Percentiles rank a stretch among this genome's conserved stretches.
Conservation (phyloP, 2,329 filamentous ascomycete genomes). For the Colletotrichum viniferum region DNA sequence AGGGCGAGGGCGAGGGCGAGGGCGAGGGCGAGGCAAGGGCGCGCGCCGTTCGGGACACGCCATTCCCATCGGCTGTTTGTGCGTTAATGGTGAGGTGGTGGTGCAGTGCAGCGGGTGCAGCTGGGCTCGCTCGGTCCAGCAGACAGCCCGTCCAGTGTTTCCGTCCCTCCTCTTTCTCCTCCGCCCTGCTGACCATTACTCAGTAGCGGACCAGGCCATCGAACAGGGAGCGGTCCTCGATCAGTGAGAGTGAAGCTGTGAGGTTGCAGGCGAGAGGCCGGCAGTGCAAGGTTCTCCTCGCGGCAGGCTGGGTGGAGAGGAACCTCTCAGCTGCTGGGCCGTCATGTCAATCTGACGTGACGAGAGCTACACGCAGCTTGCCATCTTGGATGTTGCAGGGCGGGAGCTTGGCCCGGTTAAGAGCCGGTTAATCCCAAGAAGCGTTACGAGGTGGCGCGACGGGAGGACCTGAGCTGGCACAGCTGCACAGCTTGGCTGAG, state of each 20-base stretch:
- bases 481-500: neutral
- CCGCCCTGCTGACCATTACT: neutral
- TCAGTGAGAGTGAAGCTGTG: neutral
- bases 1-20: neutral
- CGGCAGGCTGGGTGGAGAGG: conserved; percentile 1
- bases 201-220: neutral
- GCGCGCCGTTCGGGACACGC: conserved; percentile 10
- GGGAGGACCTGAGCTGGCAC: neutral
- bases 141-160: neutral
- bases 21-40: conserved; percentile 1
- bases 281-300: conserved; percentile 11
- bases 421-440: neutral
- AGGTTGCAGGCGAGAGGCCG: neutral
- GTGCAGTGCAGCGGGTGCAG: neutral
- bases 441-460: neutral
- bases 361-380: conserved; percentile 5
- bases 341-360: conserved; percentile 21
- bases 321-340: neutral
- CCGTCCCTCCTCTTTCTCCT: neutral
- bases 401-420: conserved; percentile 12
- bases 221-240: conserved; percentile 5
- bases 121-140: neutral
- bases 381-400: neutral
- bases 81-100: neutral
- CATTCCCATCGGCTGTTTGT: conserved; percentile 3